Evolutionary conservation across 331 rosid species (phyloP).

Genomic region (Telfairia occidentalis): DNA sequence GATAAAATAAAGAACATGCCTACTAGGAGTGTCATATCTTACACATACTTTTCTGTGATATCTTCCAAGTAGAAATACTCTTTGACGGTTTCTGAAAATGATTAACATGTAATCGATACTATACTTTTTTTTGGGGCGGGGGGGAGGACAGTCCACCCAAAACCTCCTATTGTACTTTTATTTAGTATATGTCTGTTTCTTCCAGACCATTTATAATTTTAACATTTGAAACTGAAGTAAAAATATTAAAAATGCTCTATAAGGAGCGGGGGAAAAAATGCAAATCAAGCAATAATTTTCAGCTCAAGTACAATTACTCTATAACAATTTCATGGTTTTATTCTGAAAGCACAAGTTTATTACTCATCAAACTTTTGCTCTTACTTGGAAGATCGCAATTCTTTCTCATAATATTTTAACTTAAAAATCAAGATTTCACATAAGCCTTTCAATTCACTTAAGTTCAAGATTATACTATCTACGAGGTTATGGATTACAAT

Average conservation of each 20-base stretch:
- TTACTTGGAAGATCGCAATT: background rate
- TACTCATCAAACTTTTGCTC: background rate
- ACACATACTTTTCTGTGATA: no score
- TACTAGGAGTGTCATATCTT: background rate
- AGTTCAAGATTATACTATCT: background rate
- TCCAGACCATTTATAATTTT: background rate
- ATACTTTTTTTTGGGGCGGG: no score
- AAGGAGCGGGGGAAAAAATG: background rate
- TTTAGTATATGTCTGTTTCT: background rate
- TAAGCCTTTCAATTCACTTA: background rate
- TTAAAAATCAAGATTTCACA: background rate
- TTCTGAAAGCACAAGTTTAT: background rate
- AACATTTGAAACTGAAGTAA: no score
- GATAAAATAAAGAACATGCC: background rate
- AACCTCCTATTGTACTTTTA: no score
- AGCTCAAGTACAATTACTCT: background rate
- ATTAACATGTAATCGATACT: background rate
- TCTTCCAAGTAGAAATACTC: no score
- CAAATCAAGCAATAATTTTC: background rate
- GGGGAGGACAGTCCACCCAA: no score
- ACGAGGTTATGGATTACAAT: no score
- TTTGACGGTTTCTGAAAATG: background rate
- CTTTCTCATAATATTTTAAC: background rate
- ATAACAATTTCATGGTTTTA: background rate
- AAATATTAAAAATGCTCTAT: background rate